Percentiles rank a stretch among this genome's conserved stretches.
Conservation (phyloP, 192 early-diverging fungal species). For the Mortierella claussenii region DNA sequence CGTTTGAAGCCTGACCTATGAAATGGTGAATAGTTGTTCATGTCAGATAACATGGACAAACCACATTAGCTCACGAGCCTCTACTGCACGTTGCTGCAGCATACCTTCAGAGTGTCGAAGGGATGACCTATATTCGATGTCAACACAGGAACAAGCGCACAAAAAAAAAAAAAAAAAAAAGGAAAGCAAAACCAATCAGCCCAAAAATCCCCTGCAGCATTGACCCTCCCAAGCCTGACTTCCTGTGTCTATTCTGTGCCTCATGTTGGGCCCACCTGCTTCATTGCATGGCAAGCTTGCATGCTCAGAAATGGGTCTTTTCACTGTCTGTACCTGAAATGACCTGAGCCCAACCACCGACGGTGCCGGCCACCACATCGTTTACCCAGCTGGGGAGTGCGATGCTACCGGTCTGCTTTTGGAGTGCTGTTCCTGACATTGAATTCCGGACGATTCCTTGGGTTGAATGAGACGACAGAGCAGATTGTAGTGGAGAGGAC, state of each 20-base stretch:
- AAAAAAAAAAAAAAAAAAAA: conserved; percentile 5
- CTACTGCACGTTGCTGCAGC: too few species aligned
- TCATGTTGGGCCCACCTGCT: too few species aligned
- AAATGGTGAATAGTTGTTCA: not conserved
- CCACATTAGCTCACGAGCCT: too few species aligned
- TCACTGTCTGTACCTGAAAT: conserved; percentile 60
- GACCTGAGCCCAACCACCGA: conserved; percentile 80
- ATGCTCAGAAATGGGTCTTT: too few species aligned
- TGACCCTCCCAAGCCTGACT: too few species aligned
- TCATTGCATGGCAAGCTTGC: too few species aligned
- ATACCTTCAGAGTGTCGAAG: conserved; percentile 71
- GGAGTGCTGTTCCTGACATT: conserved; percentile 20
- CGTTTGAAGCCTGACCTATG: conserved; percentile 71
- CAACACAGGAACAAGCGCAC: too few species aligned
- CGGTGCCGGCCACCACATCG: conserved; percentile 69
- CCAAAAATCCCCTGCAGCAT: too few species aligned
- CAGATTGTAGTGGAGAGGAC: not conserved
- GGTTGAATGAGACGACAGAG: not conserved
- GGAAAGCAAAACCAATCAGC: not conserved
- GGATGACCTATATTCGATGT: conserved; percentile 61
- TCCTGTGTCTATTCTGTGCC: too few species aligned
- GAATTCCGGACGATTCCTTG: not conserved
- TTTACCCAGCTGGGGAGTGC: conserved; percentile 60
- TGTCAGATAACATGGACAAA: too few species aligned
- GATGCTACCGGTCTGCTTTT: conserved; percentile 17